Evolutionary conservation across 768 basidiomycete species (phyloP).

Genomic region (Panellus pusillus): DNA sequence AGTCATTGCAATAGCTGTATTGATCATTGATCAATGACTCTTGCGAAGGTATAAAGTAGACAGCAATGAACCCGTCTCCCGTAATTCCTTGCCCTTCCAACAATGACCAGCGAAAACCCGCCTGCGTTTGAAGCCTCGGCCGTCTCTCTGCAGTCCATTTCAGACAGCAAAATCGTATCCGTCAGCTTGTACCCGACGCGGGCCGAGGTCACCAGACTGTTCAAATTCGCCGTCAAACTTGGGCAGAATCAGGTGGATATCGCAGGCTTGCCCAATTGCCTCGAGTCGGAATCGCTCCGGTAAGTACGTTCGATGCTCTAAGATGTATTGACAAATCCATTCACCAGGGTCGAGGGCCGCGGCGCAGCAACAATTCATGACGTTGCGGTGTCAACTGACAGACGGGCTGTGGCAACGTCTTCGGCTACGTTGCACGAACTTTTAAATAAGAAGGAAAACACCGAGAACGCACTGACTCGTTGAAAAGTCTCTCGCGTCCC

Average conservation of each 20-base stretch:
- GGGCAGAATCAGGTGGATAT: slow-evolving; percentile 22
- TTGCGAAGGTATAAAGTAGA: no score
- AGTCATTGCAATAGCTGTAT: no score
- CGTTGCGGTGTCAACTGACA: slow-evolving; percentile 15
- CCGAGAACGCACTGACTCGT: slow-evolving; percentile 18
- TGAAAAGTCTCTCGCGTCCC: slow-evolving; percentile 18
- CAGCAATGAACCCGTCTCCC: not conserved
- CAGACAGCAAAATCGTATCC: slow-evolving; percentile 34
- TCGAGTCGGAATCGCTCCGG: slow-evolving; percentile 22
- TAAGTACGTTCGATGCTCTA: not conserved
- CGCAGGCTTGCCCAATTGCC: slow-evolving; percentile 13
- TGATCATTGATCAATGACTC: no score
- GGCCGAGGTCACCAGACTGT: slow-evolving; percentile 39
- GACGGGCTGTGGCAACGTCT: slow-evolving; percentile 3
- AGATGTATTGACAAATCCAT: not conserved
- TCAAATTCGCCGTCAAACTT: slow-evolving; percentile 25
- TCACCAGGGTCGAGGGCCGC: slow-evolving; percentile 23
- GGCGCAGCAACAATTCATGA: slow-evolving; percentile 26
- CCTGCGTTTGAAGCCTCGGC: slow-evolving; percentile 18
- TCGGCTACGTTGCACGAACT: slow-evolving; percentile 5
- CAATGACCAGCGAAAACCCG: slow-evolving; percentile 9
- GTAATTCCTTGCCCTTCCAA: not conserved
- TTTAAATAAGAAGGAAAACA: not conserved
- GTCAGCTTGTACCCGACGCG: slow-evolving; percentile 37
- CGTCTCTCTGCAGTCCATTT: slow-evolving; percentile 25